Conservation (phyloP, 2,329 filamentous ascomycete species). For the Cryphonectria radicalis region DNA sequence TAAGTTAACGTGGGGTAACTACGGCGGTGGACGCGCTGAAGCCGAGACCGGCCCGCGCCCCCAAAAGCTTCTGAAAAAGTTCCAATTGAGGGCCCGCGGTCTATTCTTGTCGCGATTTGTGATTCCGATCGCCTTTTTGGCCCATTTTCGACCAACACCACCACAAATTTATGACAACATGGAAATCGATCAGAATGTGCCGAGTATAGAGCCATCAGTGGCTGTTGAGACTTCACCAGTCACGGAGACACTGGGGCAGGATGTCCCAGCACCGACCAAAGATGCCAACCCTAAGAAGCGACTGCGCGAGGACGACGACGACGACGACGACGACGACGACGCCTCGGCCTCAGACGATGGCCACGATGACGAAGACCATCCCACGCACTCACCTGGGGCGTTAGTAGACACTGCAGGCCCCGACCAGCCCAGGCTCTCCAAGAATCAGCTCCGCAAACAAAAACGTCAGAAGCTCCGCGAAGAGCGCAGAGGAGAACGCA, state of each 20-base stretch:
- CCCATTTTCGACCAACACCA: not conserved
- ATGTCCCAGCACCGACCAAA: not conserved
- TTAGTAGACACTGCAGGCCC: not conserved
- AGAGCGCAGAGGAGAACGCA: conserved; percentile 64
- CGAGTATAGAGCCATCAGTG: not conserved
- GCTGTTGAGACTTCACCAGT: not conserved
- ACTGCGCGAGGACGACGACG: conserved; percentile 15
- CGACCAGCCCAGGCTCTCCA: conserved; percentile 61
- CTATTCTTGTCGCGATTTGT: not conserved
- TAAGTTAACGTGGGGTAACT: not conserved
- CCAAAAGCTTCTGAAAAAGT: conserved; percentile 16
- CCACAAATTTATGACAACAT: not conserved
- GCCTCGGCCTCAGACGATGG: conserved; percentile 1
- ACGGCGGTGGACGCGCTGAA: not conserved
- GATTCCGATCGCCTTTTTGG: not conserved
- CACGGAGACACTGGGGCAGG: conserved; percentile 1
- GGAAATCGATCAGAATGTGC: conserved; percentile 1
- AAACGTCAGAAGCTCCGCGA: conserved; percentile 77
- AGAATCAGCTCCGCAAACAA: conserved; percentile 83
- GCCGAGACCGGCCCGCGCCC: conserved; percentile 15
- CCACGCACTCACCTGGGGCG: not conserved
- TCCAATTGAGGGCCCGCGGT: conserved; percentile 12
- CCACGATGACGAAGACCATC: conserved; percentile 1
- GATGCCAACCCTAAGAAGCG: conserved; percentile 22
- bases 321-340: conserved; percentile 11